phyloP scores from a whole-genome alignment of 2,329 filamentous ascomycete genomes.

The Botryotinia calthae region DNA sequence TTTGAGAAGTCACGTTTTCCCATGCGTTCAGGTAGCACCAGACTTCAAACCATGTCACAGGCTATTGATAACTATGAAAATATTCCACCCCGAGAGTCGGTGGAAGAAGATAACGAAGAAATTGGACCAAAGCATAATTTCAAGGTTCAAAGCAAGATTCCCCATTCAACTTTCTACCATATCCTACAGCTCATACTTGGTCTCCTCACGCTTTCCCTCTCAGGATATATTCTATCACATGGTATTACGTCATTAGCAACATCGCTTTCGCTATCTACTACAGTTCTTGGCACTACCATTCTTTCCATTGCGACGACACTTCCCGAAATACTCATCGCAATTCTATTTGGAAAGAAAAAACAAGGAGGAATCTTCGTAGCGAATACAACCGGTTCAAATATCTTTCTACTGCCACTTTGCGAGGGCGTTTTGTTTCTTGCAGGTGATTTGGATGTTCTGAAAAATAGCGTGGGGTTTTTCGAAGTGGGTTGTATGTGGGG shows the following conservation, averaged over 20 bases:
- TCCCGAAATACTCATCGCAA: constrained; percentile 52
- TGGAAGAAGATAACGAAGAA: neutral
- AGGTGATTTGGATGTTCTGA: constrained; percentile 33
- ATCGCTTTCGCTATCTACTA: constrained; percentile 44
- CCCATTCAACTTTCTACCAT: constrained; percentile 41
- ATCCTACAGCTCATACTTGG: constrained; percentile 45
- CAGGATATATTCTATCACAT: constrained; percentile 50
- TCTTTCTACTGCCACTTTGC: constrained; percentile 53
- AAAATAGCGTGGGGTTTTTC: constrained; percentile 33
- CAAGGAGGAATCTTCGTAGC: constrained; percentile 51
- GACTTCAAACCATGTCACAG: neutral
- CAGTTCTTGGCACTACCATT: constrained; percentile 48
- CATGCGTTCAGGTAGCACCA: neutral
- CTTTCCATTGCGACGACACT: constrained; percentile 53
- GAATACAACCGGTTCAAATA: constrained; percentile 53
- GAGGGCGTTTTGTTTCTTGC: constrained; percentile 43
- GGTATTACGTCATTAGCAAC: constrained; percentile 44
- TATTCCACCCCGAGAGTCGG: neutral
- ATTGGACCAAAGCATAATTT: neutral
- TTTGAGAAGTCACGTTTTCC: neutral
- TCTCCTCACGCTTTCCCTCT: constrained; percentile 45
- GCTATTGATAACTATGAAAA: neutral
- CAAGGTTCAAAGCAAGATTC: neutral
- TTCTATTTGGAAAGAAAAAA: constrained; percentile 47
- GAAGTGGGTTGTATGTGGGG: constrained; percentile 39